These are phyloP conservation scores for Collybia sp. DNA, from an alignment of 768 basidiomycete species.

Conservation along the genomic window DNA sequence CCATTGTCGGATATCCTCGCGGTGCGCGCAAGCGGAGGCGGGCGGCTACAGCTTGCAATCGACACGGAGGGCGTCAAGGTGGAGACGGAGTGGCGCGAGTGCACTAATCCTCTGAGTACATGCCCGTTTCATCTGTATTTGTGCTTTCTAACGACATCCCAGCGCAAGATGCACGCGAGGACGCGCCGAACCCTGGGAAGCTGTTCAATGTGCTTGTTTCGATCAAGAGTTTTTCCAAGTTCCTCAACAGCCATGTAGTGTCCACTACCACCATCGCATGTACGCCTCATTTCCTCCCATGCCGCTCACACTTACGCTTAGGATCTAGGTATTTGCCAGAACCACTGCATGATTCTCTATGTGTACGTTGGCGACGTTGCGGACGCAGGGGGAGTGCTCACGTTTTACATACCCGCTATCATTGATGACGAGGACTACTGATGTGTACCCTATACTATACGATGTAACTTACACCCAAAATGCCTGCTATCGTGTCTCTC, in stretches of 20 bases:
- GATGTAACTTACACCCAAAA: too few relatives aligned
- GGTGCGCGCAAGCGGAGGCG: conserved; percentile 63
- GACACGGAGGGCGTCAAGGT: conserved; percentile 71
- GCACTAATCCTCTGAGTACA: conserved; percentile 60
- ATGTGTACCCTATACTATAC: too few relatives aligned
- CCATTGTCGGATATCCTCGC: conserved; percentile 67
- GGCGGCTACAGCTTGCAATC: conserved; percentile 48
- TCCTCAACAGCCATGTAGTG: conserved; percentile 74
- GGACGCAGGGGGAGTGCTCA: conserved; percentile 79
- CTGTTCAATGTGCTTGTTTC: conserved; percentile 67
- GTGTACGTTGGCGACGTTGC: conserved; percentile 82
- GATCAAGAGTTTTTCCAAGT: conserved; percentile 73
- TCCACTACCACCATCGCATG: conserved; percentile 85
- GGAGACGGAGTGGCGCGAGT: conserved; percentile 77
- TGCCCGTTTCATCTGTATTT: conserved; percentile 8
- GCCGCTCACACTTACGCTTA: neutral
- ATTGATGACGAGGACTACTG: conserved; percentile 42
- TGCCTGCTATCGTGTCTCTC: too few relatives aligned
- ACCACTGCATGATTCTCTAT: conserved; percentile 83
- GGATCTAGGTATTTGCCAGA: conserved; percentile 67
- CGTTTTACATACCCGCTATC: conserved; percentile 83
- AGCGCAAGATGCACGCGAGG: conserved; percentile 25
- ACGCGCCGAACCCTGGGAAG: conserved; percentile 47
- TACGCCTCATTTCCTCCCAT: conserved; percentile 28
- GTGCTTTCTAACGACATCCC: conserved; percentile 10